Base-by-base conservation (phyloP, 2,329 filamentous ascomycete species). In the Stagonosporopsis rhizophila region DNA sequence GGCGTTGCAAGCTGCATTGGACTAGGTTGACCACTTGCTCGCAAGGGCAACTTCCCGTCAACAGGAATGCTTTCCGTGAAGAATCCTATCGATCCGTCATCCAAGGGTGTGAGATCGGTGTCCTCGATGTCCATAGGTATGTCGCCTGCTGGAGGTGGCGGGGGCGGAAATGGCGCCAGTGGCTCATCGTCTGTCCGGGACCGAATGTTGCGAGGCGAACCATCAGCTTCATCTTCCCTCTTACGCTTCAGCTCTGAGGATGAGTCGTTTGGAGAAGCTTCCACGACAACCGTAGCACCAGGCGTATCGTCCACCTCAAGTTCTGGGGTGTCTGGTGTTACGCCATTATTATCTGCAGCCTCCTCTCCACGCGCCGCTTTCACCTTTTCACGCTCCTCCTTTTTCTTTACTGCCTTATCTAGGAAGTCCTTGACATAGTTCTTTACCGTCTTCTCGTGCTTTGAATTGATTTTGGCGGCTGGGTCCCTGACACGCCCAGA, bases 401-500 rank as follows among this genome's bases (percentile, higher is more conserved):
- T 81, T 67, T 89, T 91, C 77, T 83, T 81, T 2, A 94, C 87
- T 0, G 92, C 93, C 70, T 92, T 93, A 58, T 96, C 91, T 70
- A 97, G 89, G 75, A 89, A 98, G 46, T 92, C 88, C 60, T 90
- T 89, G 55, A 93, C 92, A 70, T 89, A 92, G 54, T 86, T 88
- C 78, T 91, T 96, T 56, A 97, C 86, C 61, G 92, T 91, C 71
- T 88, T 89, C 66, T 89, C 85, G 68, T 95, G 90, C 71, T 91
- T 93, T 32, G 90, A 85, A 25, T 84, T 85, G 62, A 97, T 88
- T 44, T 85, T 85, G 22, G 71, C 71, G 8, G 86, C 91, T 0
- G 92, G 94, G 69, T 97, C 89, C 41, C 86, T 84, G 9, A 97
- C 92, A n/a, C 92, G 88, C 44, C 87, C 86, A 70, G 94, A 89